Base-by-base conservation (phyloP, 1,139 yeast genomes). In the Pneumocystis wakefieldiae region DNA sequence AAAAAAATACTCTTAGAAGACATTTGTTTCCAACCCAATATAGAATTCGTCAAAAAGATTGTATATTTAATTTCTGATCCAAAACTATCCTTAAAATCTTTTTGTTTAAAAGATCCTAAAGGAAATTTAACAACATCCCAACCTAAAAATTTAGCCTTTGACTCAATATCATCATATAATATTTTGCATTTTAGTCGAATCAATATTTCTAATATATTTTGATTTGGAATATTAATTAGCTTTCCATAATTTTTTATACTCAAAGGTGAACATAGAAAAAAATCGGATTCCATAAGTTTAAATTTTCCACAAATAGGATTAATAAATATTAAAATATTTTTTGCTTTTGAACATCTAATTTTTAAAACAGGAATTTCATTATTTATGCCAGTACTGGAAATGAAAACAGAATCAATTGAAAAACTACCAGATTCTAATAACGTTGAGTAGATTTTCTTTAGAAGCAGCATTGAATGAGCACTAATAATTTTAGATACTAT, bases 21-120 rank as follows among this genome's bases (percentile, higher is more conserved):
- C 24, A 59, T 58, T 29, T 61, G 55, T 29, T 63, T 60, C 64
- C 64, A 63, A 14, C 63, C 64, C 32, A 61, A 61, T 36, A 55
- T 61, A 19, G 32, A 28, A n/a, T 62, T 48, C 14, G 63, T 61
- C 19, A 63, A 53, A 37, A 63, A 63, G 29, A 63, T 37, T 59
- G 60, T 28, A 32, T 55, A 61, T 15, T 41, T 35, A n/a, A 35
- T 59, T n/a, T 24, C 59, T 10, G 39, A 55, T 14, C 61, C 37
- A 29, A 63, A 63, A 36, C 61, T 63, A 15, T 63, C 60, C 15
- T 57, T 55, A 29, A 63, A 63, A 19, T 63, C 64, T 8, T 63
- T 63, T 38, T 57, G 42, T 28, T 61, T 38, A 17, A 63, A 53
- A 17, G 64, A 60, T 15, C 60, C 37, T 38, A 37, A 57, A 17